Evolutionary conservation across 164 flowering plant species (phyloP).

Genomic region (Protea cynaroides): DNA sequence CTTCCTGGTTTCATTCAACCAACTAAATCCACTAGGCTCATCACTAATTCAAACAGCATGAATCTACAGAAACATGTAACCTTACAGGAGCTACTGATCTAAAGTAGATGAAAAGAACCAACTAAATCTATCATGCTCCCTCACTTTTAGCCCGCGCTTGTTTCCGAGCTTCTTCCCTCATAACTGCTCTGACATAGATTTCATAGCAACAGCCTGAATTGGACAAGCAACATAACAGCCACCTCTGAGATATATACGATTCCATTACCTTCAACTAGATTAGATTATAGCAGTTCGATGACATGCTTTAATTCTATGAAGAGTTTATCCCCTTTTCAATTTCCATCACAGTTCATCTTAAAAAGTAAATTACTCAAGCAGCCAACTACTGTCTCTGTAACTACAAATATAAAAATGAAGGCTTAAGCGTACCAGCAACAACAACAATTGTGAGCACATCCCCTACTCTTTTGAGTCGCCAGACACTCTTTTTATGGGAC

Average conservation of each 20-base stretch:
- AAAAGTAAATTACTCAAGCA: too few species aligned
- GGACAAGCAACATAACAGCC: neutral
- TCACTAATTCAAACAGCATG: conserved; percentile 6
- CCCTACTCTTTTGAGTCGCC: conserved; percentile 50
- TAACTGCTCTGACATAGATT: conserved; percentile 44
- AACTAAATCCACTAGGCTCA: neutral
- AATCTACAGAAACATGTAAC: conserved; percentile 6
- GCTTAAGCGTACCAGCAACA: conserved; percentile 56
- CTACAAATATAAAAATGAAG: neutral
- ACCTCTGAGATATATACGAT: neutral
- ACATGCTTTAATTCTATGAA: too few species aligned
- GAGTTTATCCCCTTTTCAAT: too few species aligned
- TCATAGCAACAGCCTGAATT: conserved; percentile 57
- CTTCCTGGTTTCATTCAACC: conserved; percentile 2
- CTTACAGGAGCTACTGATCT: neutral
- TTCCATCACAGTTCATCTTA: too few species aligned
- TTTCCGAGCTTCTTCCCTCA: conserved; percentile 42
- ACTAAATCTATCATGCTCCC: conserved; percentile 16
- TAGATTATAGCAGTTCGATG: too few species aligned
- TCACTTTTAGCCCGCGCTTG: conserved; percentile 18
- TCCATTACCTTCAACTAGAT: too few species aligned
- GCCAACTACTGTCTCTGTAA: too few species aligned
- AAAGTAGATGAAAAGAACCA: conserved; percentile 1
- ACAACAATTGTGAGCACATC: conserved; percentile 66
- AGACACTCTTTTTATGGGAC: conserved; percentile 53